Base-by-base conservation (phyloP, 140 eudicot species). In the Flaveria floridana region DNA sequence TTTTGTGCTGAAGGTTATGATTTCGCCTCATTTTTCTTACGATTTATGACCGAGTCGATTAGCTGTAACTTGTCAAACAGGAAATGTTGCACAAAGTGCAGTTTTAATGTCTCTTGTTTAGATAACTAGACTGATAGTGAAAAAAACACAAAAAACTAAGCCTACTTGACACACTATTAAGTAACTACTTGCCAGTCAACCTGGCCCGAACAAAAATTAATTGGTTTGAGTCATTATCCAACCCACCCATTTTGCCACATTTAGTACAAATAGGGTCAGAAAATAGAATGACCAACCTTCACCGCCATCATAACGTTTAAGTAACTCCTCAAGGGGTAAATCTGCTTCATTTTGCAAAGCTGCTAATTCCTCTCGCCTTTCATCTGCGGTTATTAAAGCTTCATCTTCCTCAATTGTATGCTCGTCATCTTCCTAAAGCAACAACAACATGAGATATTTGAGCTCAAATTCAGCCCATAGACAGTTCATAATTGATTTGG, bases 341-440 rank as follows among this genome's bases (percentile, higher is more conserved):
- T 91, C 99, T 23, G 85, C 81, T 84, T 95, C 99, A 78, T 79
- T 78, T 18, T 91, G 96, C 67, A 95, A 82, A 75, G 97, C 97
- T 68, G 81, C 84, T 63, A 95, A 70, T 84, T 95, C 97, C 75
- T 91, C 99, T 66, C 81, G 79, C 72, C 99, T 82, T 83, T 95
- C 99, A 70, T 87, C 97, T 81, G 62, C 83, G 20, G 97, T 91
- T 68, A 94, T 90, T 53, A 84, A 85, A 44, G 99, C 97, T 79
- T 95, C 99, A 80, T 95, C 99, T 83, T 87, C 96, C 84, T 91
- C 99, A 65, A 91, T 78, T 10, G 96, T 91, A 80, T 79, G 95
- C 90, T 95, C 97, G 26, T 95, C 99, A 71, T 95, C 99, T 89
- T 91, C 96, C 99, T 95, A 88, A 90, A 83, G 81, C 89, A 80